Evolutionary conservation across 2,329 filamentous ascomycete species (phyloP).

Genomic region (Dactylellina leptospora): DNA sequence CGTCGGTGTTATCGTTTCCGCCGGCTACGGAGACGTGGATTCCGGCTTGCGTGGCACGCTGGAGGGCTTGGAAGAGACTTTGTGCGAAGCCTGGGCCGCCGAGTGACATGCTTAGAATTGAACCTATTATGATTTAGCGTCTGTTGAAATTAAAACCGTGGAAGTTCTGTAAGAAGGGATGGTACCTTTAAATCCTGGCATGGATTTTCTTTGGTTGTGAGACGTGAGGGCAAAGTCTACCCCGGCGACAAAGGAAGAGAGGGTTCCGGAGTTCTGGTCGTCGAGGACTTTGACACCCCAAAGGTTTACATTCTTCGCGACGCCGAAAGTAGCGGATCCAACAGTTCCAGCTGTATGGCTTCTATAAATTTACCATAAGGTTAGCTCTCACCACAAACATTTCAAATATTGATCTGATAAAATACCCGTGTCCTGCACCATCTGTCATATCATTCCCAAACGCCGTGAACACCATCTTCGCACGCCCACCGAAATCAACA

Average conservation of each 20-base stretch:
- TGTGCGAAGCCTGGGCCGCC: constrained; percentile 58
- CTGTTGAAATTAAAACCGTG: neutral
- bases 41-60: constrained; percentile 19
- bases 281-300: constrained; percentile 31
- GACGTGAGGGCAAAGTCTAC: constrained; percentile 30
- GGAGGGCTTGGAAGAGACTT: constrained; percentile 14
- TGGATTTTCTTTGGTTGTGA: constrained; percentile 6
- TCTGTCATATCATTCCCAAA: constrained; percentile 63
- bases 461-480: constrained; percentile 52
- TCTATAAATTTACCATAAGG: neutral
- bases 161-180: neutral
- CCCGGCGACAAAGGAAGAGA: constrained; percentile 17
- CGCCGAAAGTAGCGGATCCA: constrained; percentile 15
- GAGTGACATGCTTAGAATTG: constrained; percentile 61
- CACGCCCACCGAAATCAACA: constrained; percentile 57
- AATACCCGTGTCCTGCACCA: constrained; percentile 66
- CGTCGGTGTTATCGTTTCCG: constrained; percentile 31
- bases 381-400: neutral
- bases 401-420: neutral
- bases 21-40: constrained; percentile 35
- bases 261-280: constrained; percentile 3
- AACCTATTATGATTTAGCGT: neutral
- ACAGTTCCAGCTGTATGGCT: constrained; percentile 21
- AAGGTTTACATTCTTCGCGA: constrained; percentile 32
- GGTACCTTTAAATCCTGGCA: constrained; percentile 10